Evolutionary conservation across 371 early-diverging fungal species (phyloP).

Genomic region (Mortierella sp.): DNA sequence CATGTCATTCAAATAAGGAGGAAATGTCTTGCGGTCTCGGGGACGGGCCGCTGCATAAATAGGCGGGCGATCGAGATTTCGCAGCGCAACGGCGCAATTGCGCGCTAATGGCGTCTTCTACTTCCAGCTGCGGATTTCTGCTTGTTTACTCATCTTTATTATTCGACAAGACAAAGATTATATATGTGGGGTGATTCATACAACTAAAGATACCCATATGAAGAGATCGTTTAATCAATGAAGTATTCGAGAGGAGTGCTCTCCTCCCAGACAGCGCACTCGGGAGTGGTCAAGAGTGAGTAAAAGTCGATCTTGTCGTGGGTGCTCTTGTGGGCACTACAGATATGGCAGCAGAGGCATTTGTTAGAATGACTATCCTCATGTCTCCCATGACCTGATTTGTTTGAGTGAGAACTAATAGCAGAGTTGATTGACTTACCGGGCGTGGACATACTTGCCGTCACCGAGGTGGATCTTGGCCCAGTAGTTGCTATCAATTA

Average conservation of each 20-base stretch:
- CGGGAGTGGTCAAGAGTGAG: slow-evolving; percentile 61
- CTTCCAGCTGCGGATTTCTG: no score
- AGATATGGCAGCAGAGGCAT: neutral
- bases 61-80: no score
- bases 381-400: no score
- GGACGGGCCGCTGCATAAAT: neutral
- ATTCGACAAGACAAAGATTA: no score
- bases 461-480: slow-evolving; percentile 67
- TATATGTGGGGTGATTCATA: neutral
- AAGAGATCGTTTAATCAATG: slow-evolving; percentile 57
- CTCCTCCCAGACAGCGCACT: slow-evolving; percentile 67
- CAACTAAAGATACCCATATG: neutral
- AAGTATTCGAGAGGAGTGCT: slow-evolving; percentile 67
- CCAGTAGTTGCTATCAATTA: slow-evolving; percentile 60
- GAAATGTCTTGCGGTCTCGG: neutral
- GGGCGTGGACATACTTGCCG: slow-evolving; percentile 63
- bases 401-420: neutral
- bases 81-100: no score
- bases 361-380: neutral
- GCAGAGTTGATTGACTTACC: slow-evolving; percentile 44
- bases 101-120: no score
- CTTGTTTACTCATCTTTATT: no score
- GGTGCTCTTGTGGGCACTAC: slow-evolving; percentile 61
- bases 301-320: slow-evolving; percentile 59
- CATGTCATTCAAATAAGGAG: slow-evolving; percentile 14